Conservation (phyloP, 352 stramenopile species). For the Phytophthora fragariae region DNA sequence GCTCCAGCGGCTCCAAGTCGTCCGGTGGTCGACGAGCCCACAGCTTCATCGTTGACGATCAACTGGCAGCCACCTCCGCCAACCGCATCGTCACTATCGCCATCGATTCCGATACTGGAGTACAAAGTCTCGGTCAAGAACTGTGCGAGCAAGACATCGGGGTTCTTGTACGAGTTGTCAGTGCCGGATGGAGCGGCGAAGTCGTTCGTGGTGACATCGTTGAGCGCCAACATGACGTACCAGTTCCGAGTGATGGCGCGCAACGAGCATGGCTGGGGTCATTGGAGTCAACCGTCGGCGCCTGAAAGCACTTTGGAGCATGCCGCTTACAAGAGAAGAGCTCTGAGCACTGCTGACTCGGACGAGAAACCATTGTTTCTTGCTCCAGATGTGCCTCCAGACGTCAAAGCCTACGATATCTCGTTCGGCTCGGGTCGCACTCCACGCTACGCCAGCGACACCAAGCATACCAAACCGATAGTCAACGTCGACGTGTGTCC, state of each 20-base stretch:
- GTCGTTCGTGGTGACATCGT: constrained; percentile 54
- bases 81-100: constrained; percentile 21
- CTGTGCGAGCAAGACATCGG: constrained; percentile 58
- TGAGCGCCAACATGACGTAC: constrained; percentile 84
- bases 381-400: constrained; percentile 43
- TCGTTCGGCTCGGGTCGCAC: constrained; percentile 72
- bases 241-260: constrained; percentile 84
- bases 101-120: constrained; percentile 37
- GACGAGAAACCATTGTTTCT: constrained; percentile 41
- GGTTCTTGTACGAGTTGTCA: constrained; percentile 63
- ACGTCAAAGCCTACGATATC: constrained; percentile 58
- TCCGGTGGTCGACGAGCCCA: constrained; percentile 46
- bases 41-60: constrained; percentile 56
- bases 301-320: constrained; percentile 56
- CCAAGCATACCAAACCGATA: constrained; percentile 39
- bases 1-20: constrained; percentile 48
- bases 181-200: constrained; percentile 34
- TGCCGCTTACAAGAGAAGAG: constrained; percentile 27
- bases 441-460: constrained; percentile 53
- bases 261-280: constrained; percentile 70
- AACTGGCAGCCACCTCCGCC: constrained; percentile 47
- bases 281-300: constrained; percentile 73
- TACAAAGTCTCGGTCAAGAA: constrained; percentile 75
- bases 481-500: constrained; percentile 55
- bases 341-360: not conserved